Conservation (phyloP, 2,329 filamentous ascomycete genomes). For the Paraphoma sp. region DNA sequence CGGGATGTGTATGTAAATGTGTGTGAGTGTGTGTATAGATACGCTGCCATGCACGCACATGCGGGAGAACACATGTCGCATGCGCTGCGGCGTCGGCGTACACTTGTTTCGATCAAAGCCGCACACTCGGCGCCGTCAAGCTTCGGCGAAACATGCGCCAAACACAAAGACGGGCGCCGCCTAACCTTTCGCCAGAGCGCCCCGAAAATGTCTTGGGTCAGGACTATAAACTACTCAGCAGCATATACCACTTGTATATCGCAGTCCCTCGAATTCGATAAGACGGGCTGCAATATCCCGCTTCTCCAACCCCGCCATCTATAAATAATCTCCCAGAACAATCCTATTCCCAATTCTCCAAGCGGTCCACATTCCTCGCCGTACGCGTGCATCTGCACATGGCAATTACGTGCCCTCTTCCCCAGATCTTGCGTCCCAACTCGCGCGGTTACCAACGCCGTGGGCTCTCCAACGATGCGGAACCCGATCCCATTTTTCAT, state of each 20-base stretch:
- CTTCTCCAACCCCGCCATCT: too few species aligned
- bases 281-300: too few species aligned
- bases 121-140: neutral
- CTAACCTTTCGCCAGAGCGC: neutral
- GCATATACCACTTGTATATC: too few species aligned
- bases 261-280: too few species aligned
- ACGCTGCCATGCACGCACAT: constrained; percentile 5
- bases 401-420: neutral
- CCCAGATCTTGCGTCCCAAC: neutral
- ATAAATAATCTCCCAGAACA: too few species aligned
- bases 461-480: neutral
- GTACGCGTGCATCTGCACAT: neutral
- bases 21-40: constrained; percentile 1
- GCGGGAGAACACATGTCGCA: neutral
- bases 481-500: too few species aligned
- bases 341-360: neutral
- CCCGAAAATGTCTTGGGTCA: too few species aligned
- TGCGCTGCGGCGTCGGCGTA: neutral
- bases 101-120: neutral
- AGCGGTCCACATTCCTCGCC: neutral
- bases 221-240: too few species aligned
- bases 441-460: neutral
- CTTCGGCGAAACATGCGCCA: constrained; percentile 12
- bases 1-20: neutral
- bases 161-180: neutral